phyloP scores from a whole-genome alignment of 1,284 basidiomycete genomes.

The Marasmius fiardii region DNA sequence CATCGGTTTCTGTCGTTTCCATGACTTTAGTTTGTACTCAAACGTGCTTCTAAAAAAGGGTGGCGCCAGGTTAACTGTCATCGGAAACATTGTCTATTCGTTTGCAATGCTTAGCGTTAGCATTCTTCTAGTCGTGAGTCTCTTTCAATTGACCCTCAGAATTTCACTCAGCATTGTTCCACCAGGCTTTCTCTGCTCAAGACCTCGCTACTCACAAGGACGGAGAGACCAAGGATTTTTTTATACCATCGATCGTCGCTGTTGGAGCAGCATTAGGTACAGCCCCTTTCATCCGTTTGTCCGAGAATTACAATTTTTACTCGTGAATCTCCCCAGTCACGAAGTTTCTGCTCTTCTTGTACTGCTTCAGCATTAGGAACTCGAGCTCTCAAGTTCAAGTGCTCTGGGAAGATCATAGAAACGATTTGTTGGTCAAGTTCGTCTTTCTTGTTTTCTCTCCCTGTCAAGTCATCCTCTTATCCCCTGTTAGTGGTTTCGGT shows the following conservation, averaged over 20 bases:
- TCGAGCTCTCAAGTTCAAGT: constrained; percentile 89
- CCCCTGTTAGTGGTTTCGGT: constrained; percentile 39
- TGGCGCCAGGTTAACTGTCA: constrained; percentile 86
- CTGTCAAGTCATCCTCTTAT: neutral
- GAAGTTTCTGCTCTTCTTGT: constrained; percentile 84
- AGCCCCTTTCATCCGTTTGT: constrained; percentile 11
- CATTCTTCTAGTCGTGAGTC: constrained; percentile 79
- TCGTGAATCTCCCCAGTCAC: constrained; percentile 50
- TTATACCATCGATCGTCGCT: constrained; percentile 79
- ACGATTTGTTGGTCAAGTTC: constrained; percentile 82
- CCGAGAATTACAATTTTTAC: neutral
- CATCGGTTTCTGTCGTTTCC: too few relatives aligned
- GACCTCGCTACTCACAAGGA: constrained; percentile 59
- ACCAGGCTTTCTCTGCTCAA: constrained; percentile 46
- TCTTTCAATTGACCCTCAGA: neutral
- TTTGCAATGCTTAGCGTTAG: constrained; percentile 50
- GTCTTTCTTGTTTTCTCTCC: constrained; percentile 47
- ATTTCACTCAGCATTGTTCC: neutral
- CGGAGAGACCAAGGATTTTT: constrained; percentile 62
- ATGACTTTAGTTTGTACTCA: too few relatives aligned
- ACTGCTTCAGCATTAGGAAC: constrained; percentile 77
- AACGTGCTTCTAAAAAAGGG: constrained; percentile 33
- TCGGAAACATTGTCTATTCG: constrained; percentile 85
- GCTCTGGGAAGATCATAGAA: constrained; percentile 94
- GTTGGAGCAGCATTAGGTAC: constrained; percentile 80